A percentile compares a stretch with the other conserved stretches of the same genome.
These are phyloP conservation scores for Phytophthora macrochlamydospora DNA, from an alignment of 352 stramenopile species.

Conservation along the genomic window DNA sequence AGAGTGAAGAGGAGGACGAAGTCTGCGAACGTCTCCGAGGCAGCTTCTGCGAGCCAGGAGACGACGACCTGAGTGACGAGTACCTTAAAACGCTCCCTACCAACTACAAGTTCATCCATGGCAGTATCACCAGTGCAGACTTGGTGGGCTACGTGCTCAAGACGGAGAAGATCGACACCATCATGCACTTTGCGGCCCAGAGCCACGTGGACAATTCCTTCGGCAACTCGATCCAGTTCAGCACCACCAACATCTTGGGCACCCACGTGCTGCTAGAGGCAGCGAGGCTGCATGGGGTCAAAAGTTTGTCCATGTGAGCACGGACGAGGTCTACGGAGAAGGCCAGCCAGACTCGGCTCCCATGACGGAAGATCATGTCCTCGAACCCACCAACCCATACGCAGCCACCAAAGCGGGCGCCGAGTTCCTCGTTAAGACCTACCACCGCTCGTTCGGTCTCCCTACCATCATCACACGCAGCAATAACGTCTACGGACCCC, in stretches of 20 bases:
- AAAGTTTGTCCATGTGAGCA: slow-evolving; percentile 98
- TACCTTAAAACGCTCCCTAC: slow-evolving; percentile 35
- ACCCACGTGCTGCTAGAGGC: slow-evolving; percentile 98
- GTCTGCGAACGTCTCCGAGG: slow-evolving; percentile 47
- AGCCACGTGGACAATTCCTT: slow-evolving; percentile 99
- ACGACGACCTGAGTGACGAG: slow-evolving; percentile 35
- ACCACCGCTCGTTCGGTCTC: slow-evolving; percentile 93
- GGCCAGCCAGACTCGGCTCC: slow-evolving; percentile 87
- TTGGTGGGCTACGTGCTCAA: slow-evolving; percentile 95
- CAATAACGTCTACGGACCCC: slow-evolving; percentile 99
- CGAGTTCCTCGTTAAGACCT: slow-evolving; percentile 98
- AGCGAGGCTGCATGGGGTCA: slow-evolving; percentile 91
- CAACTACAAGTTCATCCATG: slow-evolving; percentile 98
- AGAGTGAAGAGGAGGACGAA: slow-evolving; percentile 27
- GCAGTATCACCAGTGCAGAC: slow-evolving; percentile 94
- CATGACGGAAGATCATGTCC: slow-evolving; percentile 96
- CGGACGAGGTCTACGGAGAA: slow-evolving; percentile 99
- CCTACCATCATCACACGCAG: slow-evolving; percentile 97
- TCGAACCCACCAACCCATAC: slow-evolving; percentile 98
- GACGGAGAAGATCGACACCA: slow-evolving; percentile 96
- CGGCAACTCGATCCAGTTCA: slow-evolving; percentile 98
- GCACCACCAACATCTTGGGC: slow-evolving; percentile 97
- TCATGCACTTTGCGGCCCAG: slow-evolving; percentile 99
- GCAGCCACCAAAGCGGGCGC: slow-evolving; percentile 98
- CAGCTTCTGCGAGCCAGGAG: slow-evolving; percentile 63